Evolutionary conservation across 352 stramenopile species (phyloP).

Genomic region (Pythium inflatum): DNA sequence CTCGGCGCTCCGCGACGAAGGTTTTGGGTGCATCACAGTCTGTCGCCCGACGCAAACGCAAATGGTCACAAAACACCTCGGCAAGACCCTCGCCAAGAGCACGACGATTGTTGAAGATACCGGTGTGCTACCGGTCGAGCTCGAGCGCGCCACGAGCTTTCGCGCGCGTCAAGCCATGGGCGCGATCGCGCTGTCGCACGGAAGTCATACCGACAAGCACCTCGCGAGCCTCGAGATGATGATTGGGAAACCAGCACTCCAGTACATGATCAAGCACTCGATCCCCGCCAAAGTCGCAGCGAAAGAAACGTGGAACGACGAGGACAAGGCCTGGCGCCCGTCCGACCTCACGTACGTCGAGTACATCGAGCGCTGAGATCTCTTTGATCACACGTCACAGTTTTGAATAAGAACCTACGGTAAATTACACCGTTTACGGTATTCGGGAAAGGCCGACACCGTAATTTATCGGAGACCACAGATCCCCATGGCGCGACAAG

Average conservation of each 20-base stretch:
- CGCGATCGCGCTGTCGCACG: conserved; percentile 11
- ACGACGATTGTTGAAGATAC: conserved; percentile 78
- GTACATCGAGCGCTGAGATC: conserved; percentile 60
- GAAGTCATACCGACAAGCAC: conserved; percentile 26
- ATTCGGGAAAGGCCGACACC: too few species aligned
- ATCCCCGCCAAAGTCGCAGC: conserved; percentile 66
- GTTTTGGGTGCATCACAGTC: conserved; percentile 71
- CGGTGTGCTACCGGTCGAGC: conserved; percentile 63
- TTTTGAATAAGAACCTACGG: conserved; percentile 3
- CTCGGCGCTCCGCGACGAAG: conserved; percentile 63
- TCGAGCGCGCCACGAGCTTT: conserved; percentile 71
- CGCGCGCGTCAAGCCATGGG: conserved; percentile 58
- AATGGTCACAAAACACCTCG: conserved; percentile 76
- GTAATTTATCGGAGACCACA: neutral
- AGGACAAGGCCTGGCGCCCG: conserved; percentile 67
- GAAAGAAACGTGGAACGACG: conserved; percentile 58
- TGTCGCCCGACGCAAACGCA: conserved; percentile 69
- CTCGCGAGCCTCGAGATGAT: conserved; percentile 60
- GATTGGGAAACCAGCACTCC: conserved; percentile 65
- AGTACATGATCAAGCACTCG: conserved; percentile 64
- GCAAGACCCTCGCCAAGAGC: conserved; percentile 55
- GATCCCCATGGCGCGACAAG: neutral
- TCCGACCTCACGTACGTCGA: conserved; percentile 75
- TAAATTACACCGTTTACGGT: neutral
- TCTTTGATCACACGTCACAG: neutral